Evolutionary conservation across 225 moss, liverwort and hornwort species (phyloP), one percentile per base, ranked within the genome.

Genomic region (Bryum argenteum): DNA sequence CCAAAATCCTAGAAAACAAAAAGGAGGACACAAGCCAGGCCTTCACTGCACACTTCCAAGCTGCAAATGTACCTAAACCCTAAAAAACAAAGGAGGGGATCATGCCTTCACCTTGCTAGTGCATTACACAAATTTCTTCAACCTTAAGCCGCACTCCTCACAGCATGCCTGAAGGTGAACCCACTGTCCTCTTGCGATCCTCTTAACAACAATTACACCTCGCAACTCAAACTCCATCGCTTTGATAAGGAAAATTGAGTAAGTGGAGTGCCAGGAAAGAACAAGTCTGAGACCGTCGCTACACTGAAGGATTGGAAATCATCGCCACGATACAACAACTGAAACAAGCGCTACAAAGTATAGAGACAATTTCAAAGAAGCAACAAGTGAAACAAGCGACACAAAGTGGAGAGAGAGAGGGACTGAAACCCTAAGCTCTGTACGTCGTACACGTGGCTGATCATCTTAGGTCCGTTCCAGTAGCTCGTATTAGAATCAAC

Each of bases 341-440:
- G 17, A n/a, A n/a, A 52, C 52, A 52, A 52, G 17, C 52, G 52
- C 52, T 5, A 19, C 52, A n/a, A 52, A 52, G 3, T 52, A 3
- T n/a, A 52, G 52, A 52, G 52, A 52, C 43, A 43, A 43, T 8
- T 43, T 43, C 43, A 52, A 52, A 52, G 52, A 52, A 52, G 18
- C n/a, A 19, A 52, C 52, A 52, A 52, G 18, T 19, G 52, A n/a
- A n/a, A 52, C 52, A 52, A 52, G 52, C 52, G 52, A n/a, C n/a
- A 19, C 52, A n/a, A 52, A 52, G 17, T 52, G 52, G 52, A 52
- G 52, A 52, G 52, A 52, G 52, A 52, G 0, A 52, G 52, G 52
- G 52, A 52, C 52, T 52, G 52, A 52, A 52, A 52, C 18, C 52
- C 52, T 52, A 52, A 52, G 43, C 43, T 43, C 43, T 43, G 43